phyloP scores from a whole-genome alignment of 2,329 filamentous ascomycete genomes.

The Fusarium sp. region DNA sequence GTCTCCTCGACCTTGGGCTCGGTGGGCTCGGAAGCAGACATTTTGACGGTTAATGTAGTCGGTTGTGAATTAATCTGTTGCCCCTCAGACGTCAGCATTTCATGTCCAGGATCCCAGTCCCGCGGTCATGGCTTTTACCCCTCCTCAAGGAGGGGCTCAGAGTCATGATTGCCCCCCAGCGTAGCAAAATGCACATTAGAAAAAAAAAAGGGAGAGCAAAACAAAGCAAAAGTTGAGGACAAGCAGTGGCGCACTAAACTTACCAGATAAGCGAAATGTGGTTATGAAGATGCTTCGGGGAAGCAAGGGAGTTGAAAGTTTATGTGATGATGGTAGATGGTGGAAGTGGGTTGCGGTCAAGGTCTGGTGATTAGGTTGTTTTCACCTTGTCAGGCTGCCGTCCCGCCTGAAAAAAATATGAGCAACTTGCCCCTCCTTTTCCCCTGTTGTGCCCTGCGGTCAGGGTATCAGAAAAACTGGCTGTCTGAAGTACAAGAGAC shows the following conservation, averaged over 20 bases:
- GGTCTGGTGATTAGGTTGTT: conserved; percentile 45
- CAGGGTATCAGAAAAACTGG: background rate
- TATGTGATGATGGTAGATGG: conserved; percentile 32
- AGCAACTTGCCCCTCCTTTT: conserved; percentile 42
- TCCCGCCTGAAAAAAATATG: conserved; percentile 34
- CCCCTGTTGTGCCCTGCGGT: conserved; percentile 30
- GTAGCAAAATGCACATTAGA: background rate
- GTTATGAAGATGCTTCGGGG: conserved; percentile 22
- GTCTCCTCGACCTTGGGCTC: conserved; percentile 67
- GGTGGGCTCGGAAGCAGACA: conserved; percentile 62
- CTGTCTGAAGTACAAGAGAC: background rate
- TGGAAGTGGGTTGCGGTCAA: conserved; percentile 40
- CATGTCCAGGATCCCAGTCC: conserved; percentile 19
- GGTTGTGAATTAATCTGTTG: conserved; percentile 26
- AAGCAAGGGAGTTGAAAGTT: conserved; percentile 17
- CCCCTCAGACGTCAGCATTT: conserved; percentile 35
- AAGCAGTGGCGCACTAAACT: conserved; percentile 9
- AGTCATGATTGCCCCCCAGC: conserved; percentile 22
- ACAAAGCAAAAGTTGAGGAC: background rate
- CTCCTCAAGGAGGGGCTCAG: conserved; percentile 38
- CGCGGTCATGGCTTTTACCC: conserved; percentile 40
- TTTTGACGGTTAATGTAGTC: conserved; percentile 47
- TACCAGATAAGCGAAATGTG: conserved; percentile 35
- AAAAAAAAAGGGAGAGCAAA: background rate
- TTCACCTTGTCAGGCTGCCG: conserved; percentile 39